Conservation (phyloP, 371 early-diverging fungal species). For the Lichtheimia hyalospora region DNA sequence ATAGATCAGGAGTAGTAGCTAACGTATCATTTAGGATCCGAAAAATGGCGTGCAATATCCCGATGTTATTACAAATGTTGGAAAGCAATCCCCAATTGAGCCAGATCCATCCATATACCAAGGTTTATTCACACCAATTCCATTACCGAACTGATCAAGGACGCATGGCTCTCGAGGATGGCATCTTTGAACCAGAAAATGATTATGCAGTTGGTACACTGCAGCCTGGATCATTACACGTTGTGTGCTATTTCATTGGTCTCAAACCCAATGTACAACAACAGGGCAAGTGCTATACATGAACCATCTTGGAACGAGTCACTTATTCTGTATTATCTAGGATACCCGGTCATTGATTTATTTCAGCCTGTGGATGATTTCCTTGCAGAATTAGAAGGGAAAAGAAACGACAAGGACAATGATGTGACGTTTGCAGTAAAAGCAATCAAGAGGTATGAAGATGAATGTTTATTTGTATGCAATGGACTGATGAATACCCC, state of each 20-base stretch:
- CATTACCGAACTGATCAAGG: conserved; percentile 27
- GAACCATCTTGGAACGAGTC: background rate
- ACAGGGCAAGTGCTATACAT: background rate
- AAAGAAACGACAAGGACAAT: conserved; percentile 4
- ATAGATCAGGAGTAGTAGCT: too few species aligned
- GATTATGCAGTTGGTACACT: background rate
- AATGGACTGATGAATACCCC: too few species aligned
- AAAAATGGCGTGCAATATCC: conserved; percentile 34
- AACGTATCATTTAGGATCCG: conserved; percentile 23
- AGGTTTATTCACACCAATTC: background rate
- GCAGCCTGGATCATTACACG: conserved; percentile 28
- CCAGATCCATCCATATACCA: conserved; percentile 26
- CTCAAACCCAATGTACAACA: conserved; percentile 15
- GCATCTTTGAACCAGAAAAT: background rate
- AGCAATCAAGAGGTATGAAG: conserved; percentile 8
- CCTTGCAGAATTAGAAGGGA: conserved; percentile 1
- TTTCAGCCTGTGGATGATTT: background rate
- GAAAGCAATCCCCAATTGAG: conserved; percentile 14
- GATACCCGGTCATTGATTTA: conserved; percentile 3
- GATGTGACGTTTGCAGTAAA: conserved; percentile 8
- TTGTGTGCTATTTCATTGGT: conserved; percentile 30
- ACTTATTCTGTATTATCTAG: background rate
- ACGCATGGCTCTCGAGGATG: conserved; percentile 15
- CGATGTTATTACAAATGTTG: conserved; percentile 24
- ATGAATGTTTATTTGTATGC: background rate